Base-by-base conservation (phyloP, 768 basidiomycete species). In the Serendipita sp. region DNA sequence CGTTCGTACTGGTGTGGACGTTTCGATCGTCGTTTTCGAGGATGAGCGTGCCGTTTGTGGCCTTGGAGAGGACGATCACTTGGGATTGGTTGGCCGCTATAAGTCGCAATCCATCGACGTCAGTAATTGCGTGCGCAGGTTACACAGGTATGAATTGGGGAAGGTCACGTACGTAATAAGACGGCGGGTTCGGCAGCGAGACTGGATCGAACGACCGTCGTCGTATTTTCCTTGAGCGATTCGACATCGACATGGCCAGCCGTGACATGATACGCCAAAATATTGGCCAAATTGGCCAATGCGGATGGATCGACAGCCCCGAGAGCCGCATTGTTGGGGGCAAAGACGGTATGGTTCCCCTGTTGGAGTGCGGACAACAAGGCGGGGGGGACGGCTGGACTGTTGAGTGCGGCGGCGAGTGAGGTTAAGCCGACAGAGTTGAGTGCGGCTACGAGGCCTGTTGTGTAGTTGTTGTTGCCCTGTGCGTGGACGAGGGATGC, bases 151-250 rank as follows among this genome's bases (percentile, higher is more conserved):
- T 2, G 16, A 60, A 8, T 34, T 60, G 56, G 34, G 32, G 23
- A 60, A 10, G 56, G 34, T 4, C 1, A 60, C 56, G 4, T 60
- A 60, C 56, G 56, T 0, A 88, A 79, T 23, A 69, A 71, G 5
- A 85, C 81, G 34, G 79, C 71, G 0, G 74, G 65, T 0, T 78
- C 69, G 44, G 80, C 77, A 47, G 79, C 80, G 47, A 88, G 76
- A n/a, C 84, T 74, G 0, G 86, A 85, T 45, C 84, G 79, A 1
- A 83, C 84, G 64, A 89, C 23, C 23, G 23, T 73, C 0, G 85
- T 86, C 67, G 78, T 76, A 68, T 73, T 71, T 10, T 74, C 73
- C n/a, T 78, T 75, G 8, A 73, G 65, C 23, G 67, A 66, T 3
- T 78, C 75, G 47, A 74, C 65, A 23, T 35, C 68, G 71, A 83